Conservation (phyloP, 1,139 yeast species). For the Taphrina pruni region DNA sequence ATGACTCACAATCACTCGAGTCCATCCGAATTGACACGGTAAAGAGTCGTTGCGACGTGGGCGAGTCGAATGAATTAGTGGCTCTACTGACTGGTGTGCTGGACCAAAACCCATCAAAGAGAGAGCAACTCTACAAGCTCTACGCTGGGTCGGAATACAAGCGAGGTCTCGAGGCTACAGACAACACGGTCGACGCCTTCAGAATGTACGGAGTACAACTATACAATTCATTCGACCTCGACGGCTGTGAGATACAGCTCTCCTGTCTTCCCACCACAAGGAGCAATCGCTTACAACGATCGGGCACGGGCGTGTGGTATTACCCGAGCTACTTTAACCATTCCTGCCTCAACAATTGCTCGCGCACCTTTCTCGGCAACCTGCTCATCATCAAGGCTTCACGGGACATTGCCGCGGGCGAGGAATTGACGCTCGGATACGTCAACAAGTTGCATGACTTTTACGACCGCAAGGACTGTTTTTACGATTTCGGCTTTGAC, state of each 20-base stretch:
- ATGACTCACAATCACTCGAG: constrained; percentile 16
- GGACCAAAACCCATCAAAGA: neutral
- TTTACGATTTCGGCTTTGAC: constrained; percentile 25
- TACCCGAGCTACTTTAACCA: constrained; percentile 38
- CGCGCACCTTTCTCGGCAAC: constrained; percentile 22
- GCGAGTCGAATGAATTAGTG: constrained; percentile 12
- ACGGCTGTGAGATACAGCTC: constrained; percentile 12
- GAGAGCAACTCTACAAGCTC: constrained; percentile 7
- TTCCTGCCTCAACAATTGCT: constrained; percentile 35
- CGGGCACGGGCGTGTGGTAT: constrained; percentile 28
- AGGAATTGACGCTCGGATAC: constrained; percentile 34
- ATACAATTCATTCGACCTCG: constrained; percentile 30
- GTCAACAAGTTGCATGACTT: constrained; percentile 21
- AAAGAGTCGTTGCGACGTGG: constrained; percentile 8
- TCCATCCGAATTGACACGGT: constrained; percentile 18
- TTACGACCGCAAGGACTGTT: constrained; percentile 15
- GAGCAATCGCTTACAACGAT: constrained; percentile 12
- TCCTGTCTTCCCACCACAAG: constrained; percentile 20
- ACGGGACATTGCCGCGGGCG: constrained; percentile 15
- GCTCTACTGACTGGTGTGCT: constrained; percentile 9
- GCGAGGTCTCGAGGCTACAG: neutral
- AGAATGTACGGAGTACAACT: constrained; percentile 28
- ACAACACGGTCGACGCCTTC: constrained; percentile 7
- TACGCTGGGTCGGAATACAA: constrained; percentile 24
- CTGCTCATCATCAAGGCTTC: constrained; percentile 33